Conservation (phyloP, 148 eudicot species). For the Cornus florida region DNA sequence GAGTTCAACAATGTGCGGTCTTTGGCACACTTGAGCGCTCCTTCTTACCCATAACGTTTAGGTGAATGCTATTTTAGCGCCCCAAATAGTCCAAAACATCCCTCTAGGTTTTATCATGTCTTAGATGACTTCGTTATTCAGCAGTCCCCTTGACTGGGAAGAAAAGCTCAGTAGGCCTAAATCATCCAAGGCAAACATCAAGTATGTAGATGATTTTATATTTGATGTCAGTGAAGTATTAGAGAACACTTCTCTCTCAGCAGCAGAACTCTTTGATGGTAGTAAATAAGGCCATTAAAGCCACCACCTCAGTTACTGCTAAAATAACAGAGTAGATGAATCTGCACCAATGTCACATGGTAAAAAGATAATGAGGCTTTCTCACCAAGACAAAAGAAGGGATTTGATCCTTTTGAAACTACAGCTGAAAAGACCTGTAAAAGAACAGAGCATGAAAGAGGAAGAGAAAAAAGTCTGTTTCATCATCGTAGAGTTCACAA, state of each 20-base stretch:
- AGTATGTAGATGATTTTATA: conserved; percentile 30
- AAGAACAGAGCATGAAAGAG: conserved; percentile 15
- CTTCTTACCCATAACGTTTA: conserved; percentile 41
- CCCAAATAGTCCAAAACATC: conserved; percentile 43
- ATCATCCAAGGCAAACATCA: neutral
- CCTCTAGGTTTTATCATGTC: conserved; percentile 20
- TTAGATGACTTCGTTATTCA: conserved; percentile 8
- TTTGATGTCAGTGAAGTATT: conserved; percentile 25
- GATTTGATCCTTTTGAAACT: neutral
- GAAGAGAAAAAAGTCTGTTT: conserved; percentile 23
- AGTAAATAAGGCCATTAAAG: conserved; percentile 38
- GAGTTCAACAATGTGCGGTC: conserved; percentile 19
- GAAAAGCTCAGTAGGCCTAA: conserved; percentile 29
- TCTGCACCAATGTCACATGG: neutral
- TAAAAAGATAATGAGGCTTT: neutral
- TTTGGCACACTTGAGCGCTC: neutral
- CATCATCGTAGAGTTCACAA: conserved; percentile 2
- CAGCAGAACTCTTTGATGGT: conserved; percentile 52
- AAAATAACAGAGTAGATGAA: neutral
- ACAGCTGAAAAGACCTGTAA: neutral
- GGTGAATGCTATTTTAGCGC: conserved; percentile 42
- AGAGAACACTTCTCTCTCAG: conserved; percentile 22
- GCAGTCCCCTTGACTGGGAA: conserved; percentile 37
- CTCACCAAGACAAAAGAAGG: neutral
- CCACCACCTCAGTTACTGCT: conserved; percentile 10